Evolutionary conservation across 129 eudicot species (phyloP), one percentile per base, ranked within the genome.

Genomic region (Tagetes erecta): DNA sequence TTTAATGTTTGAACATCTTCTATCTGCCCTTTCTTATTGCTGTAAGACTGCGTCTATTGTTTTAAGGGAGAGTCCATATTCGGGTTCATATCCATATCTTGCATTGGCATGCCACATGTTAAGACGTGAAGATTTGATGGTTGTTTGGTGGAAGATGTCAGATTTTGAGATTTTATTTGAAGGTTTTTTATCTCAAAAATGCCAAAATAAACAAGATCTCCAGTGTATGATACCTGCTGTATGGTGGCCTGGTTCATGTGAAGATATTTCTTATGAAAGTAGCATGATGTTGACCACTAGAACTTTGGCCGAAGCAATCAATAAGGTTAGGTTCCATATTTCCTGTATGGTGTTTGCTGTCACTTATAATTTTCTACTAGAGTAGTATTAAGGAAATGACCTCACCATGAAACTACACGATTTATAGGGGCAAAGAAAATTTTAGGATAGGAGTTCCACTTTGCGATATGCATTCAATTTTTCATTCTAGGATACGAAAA

Each of bases 211-310:
- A 75, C 95, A 85, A 79, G 99, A 95, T 81, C 97, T 95, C 47
- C 97, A 86, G 52, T 62, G 67, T 63, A 67, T 91, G 87, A 91
- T 95, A 84, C 99, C 99, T 82, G 86, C 87, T 75, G 97, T 95
- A 53, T 91, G 99, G 96, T 95, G 99, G 99, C 96, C 99, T 77
- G 96, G 97, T 76, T 91, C 99, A 36, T 82, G 74, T 77, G 99
- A 91, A 78, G 97, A 95, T 59, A 68, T 83, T 11, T 86, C 97
- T 20, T 83, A 85, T 81, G 99, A 95, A 87, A 88, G 81, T 71
- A 91, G 97, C 83, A 91, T 95, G 99, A 71, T 80, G 78, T 85
- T 95, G 77, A 91, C 97, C 5, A 86, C 89, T 20, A 85, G 88
- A 65, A 96, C 99, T 60, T 78, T 95, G 70, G 80, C 92, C 5